Evolutionary conservation across 2,329 filamentous ascomycete genomes (phyloP), one percentile per base, ranked within the genome.

Genomic region (Dactylonectria estremocensis): DNA sequence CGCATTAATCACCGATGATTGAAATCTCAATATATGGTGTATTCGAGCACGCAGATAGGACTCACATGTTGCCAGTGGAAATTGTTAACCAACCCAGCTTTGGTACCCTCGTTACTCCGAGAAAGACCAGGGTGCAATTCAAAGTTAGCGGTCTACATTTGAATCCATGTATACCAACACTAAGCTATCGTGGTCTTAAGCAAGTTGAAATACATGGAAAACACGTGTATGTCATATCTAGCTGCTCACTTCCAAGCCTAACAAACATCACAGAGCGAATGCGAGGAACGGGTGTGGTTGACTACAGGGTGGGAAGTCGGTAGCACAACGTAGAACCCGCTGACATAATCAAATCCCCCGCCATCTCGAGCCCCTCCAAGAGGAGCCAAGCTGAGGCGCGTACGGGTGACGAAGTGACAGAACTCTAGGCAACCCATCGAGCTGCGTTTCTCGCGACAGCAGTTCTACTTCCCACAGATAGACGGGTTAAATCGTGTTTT

Each of bases 291-390:
- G 4, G 7, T 7, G 7, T 28, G 24, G 24, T 7, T 5, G 4
- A 28, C 24, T 37, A 5, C 7, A n/a, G 33, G 33, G 33, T 35
- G 31, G 31, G 50, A 53, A 53, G 50, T 35, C 50, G 2, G 3
- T 37, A 22, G 56, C 4, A 56, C 63, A 7, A 16, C 50, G 43
- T 45, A 50, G 57, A 66, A 66, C 2, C 28, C 33, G 64, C 64
- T 67, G 64, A 67, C 64, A 67, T 58, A 67, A 67, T 62, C 53
- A 59, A 67, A 67, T 62, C 53, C 64, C 64, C 59, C 58, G 50
- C 64, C 40, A 67, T 37, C 33, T 35, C 54, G 46, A 57, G 40
- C 64, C 64, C 62, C 62, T 65, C 62, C 49, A 65, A 50, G 48
- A 31, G 48, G 46, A 13, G n/a, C 46, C 48, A 16, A 50, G 48